Base-by-base conservation (phyloP, 805 yeast species). In the Diddensiella transvaalensis region DNA sequence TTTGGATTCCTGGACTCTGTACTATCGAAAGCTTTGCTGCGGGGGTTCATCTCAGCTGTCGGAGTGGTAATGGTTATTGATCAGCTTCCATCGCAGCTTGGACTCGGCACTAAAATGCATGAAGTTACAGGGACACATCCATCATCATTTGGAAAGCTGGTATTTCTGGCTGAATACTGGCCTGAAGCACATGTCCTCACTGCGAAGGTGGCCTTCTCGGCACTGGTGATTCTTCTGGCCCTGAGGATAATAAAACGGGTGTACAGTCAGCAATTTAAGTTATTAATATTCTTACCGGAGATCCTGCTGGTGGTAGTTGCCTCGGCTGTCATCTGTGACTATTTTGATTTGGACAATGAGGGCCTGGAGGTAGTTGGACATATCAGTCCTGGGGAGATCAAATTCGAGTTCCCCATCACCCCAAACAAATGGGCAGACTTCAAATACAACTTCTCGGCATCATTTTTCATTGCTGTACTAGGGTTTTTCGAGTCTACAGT, bases 401-500 rank as follows among this genome's bases (percentile, higher is more conserved):
- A 71, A n/a, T 59, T 82, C 17, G 68, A 71, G 45, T 69, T 80
- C 47, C 96, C 96, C 3, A 64, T 90, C 13, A 63, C 79, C 0
- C 61, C 67, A 0, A 56, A 68, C 2, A 70, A 71, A 17, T 69
- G 74, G 49, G 71, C 71, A 32, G 70, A 76, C 50, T 76, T 84
- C 51, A 74, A 77, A 44, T 72, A 74, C 22, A 66, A 81, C 43
- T 75, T 87, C 57, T 73, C 80, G n/a, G 75, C 91, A 0, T 79
- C 93, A 0, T 79, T 89, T 52, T 75, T 85, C 49, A 79, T 87
- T 52, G 95, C 96, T 0, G 77, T 88, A 61, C 69, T 91, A 32
- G 98, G 98, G 0, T 88, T 91, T 61, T 86, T 91, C 58, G 97
- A 91, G 64, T 83, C 95, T 4, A 86, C 96, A 0, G 89, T 96